Evolutionary conservation across 495 filamentous ascomycete genomes (phyloP), one percentile per base, ranked within the genome.

Genomic region (Delitschia confertaspora): DNA sequence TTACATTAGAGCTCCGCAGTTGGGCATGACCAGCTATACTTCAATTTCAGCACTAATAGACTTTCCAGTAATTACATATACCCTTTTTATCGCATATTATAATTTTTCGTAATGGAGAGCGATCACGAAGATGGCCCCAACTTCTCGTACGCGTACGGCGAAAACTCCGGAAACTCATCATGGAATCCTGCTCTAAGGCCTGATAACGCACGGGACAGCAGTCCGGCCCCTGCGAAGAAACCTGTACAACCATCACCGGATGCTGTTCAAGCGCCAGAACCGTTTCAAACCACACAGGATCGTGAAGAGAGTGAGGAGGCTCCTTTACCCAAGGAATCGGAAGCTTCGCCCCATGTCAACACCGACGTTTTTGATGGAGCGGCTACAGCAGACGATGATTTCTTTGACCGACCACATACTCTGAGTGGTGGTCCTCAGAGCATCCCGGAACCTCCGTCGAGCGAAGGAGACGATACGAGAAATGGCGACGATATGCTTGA

Each of bases 341-440:
- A 21, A 7, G 26, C 45, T 13, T 33, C 50, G n/a, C 5, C 33
- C 13, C 31, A 44, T 13, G n/a, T 32, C 20, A 47, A 14, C 24
- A 33, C 26, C 31, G 26, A 34, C 44, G 38, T 36, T 34, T 44
- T 33, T 16, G 38, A 42, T 21, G 13, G 26, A 24, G 41, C 49
- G 21, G 22, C 39, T 27, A 38, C n/a, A 16, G 34, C 43, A 4
- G 57, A 63, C 30, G 61, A 59, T 27, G 60, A 62, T 19, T 65
- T 65, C 58, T 64, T 62, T 51, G 57, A 60, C 21, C 55, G 55
- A 17, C 53, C 55, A 14, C 50, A 42, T 22, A 23, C 33, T 17
- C 32, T 42, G 17, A 34, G 23, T 19, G 16, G 36, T 27, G 29
- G 23, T 8, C 24, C 34, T 30, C 37, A 45, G 8, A 30, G 29